Evolutionary conservation across 1,139 yeast genomes (phyloP), one percentile per base, ranked within the genome.

Genomic region (Yamadazyma kanchanaburiensis): DNA sequence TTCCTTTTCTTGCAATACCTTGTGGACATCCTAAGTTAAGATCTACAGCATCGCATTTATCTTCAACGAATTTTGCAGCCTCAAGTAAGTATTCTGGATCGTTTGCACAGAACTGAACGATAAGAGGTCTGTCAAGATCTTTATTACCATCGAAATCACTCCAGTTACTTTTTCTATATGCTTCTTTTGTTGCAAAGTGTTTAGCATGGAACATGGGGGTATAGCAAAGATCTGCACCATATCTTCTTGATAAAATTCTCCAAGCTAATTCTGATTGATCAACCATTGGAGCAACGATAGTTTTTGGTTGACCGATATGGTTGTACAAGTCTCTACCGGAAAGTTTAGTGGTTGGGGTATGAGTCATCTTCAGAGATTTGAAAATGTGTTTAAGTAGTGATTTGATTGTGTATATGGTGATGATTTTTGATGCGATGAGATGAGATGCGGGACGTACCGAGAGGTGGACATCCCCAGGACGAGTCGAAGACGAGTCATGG

Each of bases 141-240:
- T 57, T 51, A 42, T 77, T 77, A 1, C 97, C 97, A 56, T 91
- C 97, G 41, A 72, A 48, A 7, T 73, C 75, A 28, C 78, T 63
- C 77, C 94, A 82, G 82, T 82, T 82, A 37, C 77, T 84, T 21
- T 64, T 62, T 28, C 97, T 69, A 52, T 91, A 91, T 48, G 84
- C 83, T 36, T 78, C 83, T 32, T 82, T 83, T 3, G 85, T 84
- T 15, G 94, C 94, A 60, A 94, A 94, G 23, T 88, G 62, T 31
- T 89, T 70, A 4, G 98, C 95, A 56, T 94, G 97, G 44, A 83
- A 75, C 99, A 94, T 94, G 2, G 99, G 98, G 0, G 98, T 86
- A 49, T 89, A 94, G 48, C 96, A 87, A 24, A 94, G 63, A 4
- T 89, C 86, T 0, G 98, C 98, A 1, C 98, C 99, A 50, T 89